Percentiles rank a stretch among this genome's conserved stretches.
Conservation (phyloP, 2,329 filamentous ascomycete genomes). For the Aureobasidium sp. region DNA sequence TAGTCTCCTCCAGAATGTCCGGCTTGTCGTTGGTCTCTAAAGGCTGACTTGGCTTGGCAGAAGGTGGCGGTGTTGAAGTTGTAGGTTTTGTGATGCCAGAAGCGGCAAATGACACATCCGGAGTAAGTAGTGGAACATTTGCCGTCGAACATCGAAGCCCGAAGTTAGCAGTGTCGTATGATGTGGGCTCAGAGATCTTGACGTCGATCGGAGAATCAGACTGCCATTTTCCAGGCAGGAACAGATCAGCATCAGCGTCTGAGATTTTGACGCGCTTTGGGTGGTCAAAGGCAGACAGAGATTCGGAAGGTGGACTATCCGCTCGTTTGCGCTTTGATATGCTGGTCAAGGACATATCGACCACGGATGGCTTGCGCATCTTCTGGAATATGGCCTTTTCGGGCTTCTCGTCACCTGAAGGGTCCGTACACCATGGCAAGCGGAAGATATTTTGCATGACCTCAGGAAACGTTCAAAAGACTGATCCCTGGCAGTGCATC, state of each 20-base stretch:
- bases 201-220: background rate
- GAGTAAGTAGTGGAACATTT: background rate
- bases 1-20: constrained; percentile 12
- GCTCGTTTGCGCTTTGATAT: constrained; percentile 53
- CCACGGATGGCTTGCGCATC: constrained; percentile 36
- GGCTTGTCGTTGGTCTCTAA: background rate
- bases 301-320: constrained; percentile 36
- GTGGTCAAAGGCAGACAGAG: constrained; percentile 19
- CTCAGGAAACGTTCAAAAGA: constrained; percentile 4
- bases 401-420: constrained; percentile 35
- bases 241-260: constrained; percentile 10
- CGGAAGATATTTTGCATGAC: constrained; percentile 45
- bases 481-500: constrained; percentile 1
- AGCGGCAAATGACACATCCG: background rate
- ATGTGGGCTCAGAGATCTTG: background rate
- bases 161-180: background rate
- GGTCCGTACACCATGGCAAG: constrained; percentile 39
- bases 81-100: background rate
- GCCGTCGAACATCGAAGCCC: background rate
- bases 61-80: background rate
- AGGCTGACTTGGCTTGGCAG: background rate
- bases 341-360: constrained; percentile 40
- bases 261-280: constrained; percentile 25
- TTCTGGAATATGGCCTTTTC: constrained; percentile 35
- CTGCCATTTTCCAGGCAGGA: background rate